phyloP scores from a whole-genome alignment of 306 rosid genomes.

The Acacia confusa region DNA sequence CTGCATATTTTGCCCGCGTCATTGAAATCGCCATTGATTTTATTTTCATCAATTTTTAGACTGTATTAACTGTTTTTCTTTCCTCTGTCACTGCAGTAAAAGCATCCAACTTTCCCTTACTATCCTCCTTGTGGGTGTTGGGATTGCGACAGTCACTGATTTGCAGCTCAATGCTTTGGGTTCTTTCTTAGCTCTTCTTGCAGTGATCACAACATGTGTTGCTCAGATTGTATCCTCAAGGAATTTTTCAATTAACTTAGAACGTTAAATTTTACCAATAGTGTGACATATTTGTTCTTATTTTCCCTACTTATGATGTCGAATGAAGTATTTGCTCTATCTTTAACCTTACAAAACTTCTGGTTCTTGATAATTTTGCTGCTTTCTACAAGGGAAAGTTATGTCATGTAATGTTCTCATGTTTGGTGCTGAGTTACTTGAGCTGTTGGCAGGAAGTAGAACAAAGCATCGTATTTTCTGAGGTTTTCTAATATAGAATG shows the following conservation, averaged over 20 bases:
- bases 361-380: slow-evolving; percentile 20
- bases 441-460: not conserved
- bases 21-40: slow-evolving; percentile 6
- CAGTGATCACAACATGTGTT: slow-evolving; percentile 86
- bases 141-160: slow-evolving; percentile 93
- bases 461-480: not conserved
- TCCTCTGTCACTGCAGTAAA: slow-evolving; percentile 60
- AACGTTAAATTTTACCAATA: not conserved
- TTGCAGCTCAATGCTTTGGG: slow-evolving; percentile 91
- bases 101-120: slow-evolving; percentile 76
- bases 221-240: slow-evolving; percentile 75
- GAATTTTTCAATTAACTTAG: not conserved
- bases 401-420: not conserved
- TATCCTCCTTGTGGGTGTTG: slow-evolving; percentile 87
- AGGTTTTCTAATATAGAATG: not conserved
- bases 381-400: slow-evolving; percentile 19
- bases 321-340: not conserved
- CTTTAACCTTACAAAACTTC: slow-evolving; percentile 21
- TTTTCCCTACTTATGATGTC: slow-evolving; percentile 1
- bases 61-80: slow-evolving; percentile 28
- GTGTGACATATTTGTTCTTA: not conserved
- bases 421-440: not conserved
- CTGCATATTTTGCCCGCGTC: slow-evolving; percentile 1
- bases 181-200: slow-evolving; percentile 78
- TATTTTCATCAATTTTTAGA: slow-evolving; percentile 19